Conservation (phyloP, 768 basidiomycete species). For the Holtermannia corniformis region DNA sequence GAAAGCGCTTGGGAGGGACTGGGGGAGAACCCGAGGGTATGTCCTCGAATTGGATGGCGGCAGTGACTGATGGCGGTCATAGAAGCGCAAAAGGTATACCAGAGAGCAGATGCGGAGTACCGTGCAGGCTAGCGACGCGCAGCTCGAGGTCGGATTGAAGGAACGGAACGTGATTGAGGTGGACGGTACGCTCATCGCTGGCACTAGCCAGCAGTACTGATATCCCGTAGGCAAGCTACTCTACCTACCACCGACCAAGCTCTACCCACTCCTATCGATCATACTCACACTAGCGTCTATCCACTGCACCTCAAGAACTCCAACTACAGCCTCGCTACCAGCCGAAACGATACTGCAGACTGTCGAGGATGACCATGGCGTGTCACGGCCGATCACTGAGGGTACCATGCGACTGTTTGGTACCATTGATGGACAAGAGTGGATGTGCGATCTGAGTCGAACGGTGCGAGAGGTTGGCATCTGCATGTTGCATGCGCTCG, state of each 20-base stretch:
- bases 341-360: conserved; percentile 45
- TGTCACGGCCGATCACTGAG: conserved; percentile 52
- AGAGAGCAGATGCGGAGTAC: conserved; percentile 55
- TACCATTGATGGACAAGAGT: conserved; percentile 42
- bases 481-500: conserved; percentile 57
- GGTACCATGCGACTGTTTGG: conserved; percentile 84
- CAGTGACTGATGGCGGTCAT: conserved; percentile 25
- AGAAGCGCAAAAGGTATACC: conserved; percentile 45
- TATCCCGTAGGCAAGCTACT: conserved; percentile 55
- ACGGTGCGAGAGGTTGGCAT: conserved; percentile 69
- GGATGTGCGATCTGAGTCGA: conserved; percentile 57
- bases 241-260: conserved; percentile 50
- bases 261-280: conserved; percentile 52
- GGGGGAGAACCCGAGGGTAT: conserved; percentile 2
- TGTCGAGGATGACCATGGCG: conserved; percentile 64
- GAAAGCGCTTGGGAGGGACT: conserved; percentile 62
- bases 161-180: conserved; percentile 64
- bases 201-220: conserved; percentile 1
- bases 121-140: conserved; percentile 74
- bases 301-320: conserved; percentile 20
- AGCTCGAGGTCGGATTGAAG: conserved; percentile 57
- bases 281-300: conserved; percentile 67
- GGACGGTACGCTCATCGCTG: conserved; percentile 47
- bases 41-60: conserved; percentile 8
- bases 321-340: conserved; percentile 1